Evolutionary conservation across 345 rosid genomes (phyloP), one percentile per base, ranked within the genome.

Genomic region (Ceriops zippeliana): DNA sequence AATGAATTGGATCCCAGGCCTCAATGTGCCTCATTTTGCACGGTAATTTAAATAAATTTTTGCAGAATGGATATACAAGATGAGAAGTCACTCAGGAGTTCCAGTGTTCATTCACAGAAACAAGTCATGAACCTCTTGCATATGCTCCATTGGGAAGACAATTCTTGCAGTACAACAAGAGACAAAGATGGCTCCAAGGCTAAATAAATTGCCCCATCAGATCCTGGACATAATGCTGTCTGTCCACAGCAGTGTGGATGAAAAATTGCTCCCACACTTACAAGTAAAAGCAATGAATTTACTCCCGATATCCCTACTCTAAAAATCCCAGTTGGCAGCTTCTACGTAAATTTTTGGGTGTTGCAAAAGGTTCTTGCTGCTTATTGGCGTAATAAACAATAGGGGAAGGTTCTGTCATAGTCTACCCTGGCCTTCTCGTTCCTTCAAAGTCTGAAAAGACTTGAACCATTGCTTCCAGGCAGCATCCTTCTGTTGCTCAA

Each of bases 401-500:
- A 28, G 5, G 30, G 2, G 10, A 28, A 20, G 59, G 17, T 58
- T 63, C 26, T 49, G 65, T 80, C 81, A 84, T 76, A 86, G 78
- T 71, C 77, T 52, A 1, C 79, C 80, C 69, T 76, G 78, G 70
- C 84, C 85, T 62, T 80, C 87, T 70, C 78, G 73, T 79, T 88
- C 92, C 69, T 87, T 86, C 57, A 82, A 52, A 2, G 86, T 72
- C 77, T 67, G 68, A 54, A 84, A 82, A 58, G 83, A 81, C 26
- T 85, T 73, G 68, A 93, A 87, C 90, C 95, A 87, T 69, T 85
- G 81, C 82, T 95, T 95, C 99, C 96, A 91, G n/a, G 96, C 82
- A 16, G 99, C 97, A 69, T 89, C 96, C 58, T 95, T 83, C 70
- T 95, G 99, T 78, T 95, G 99, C 64, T 91, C 97, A 9, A 89